Evolutionary conservation across 805 yeast genomes (phyloP).

Genomic region (Cyberlindnera japonica): DNA sequence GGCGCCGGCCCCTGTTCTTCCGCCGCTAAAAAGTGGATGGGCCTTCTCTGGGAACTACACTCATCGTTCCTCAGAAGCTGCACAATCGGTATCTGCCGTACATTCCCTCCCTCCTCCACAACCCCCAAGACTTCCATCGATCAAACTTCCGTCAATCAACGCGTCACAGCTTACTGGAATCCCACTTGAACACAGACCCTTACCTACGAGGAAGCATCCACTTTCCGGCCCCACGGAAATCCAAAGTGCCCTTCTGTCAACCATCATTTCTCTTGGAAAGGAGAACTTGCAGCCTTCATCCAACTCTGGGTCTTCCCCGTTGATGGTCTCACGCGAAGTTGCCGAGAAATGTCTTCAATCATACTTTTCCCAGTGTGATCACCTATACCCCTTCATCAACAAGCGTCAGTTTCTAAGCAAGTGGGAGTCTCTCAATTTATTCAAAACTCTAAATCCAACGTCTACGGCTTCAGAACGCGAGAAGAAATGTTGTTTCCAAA

Average conservation of each 20-base stretch:
- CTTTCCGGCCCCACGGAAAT: conserved; percentile 12
- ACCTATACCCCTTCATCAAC: conserved; percentile 21
- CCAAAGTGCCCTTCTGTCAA: conserved; percentile 23
- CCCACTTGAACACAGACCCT: conserved; percentile 3
- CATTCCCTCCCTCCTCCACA: not conserved
- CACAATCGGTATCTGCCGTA: not conserved
- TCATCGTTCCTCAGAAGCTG: not conserved
- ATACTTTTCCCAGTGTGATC: conserved; percentile 17
- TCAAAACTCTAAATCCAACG: conserved; percentile 18
- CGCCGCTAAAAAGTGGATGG: conserved; percentile 9
- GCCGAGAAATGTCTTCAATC: conserved; percentile 18
- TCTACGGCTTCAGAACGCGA: conserved; percentile 5
- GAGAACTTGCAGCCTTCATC: conserved; percentile 10
- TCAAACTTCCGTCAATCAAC: conserved; percentile 17
- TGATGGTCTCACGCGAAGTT: conserved; percentile 16
- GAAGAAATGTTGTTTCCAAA: conserved; percentile 16
- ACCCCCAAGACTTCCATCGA: conserved; percentile 4
- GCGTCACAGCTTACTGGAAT: conserved; percentile 6
- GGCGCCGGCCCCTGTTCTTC: conserved; percentile 6
- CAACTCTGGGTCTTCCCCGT: conserved; percentile 10
- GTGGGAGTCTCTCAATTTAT: conserved; percentile 15
- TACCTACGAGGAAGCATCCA: not conserved
- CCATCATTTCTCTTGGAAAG: conserved; percentile 22
- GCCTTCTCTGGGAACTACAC: conserved; percentile 3
- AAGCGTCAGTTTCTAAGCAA: conserved; percentile 12